Percentiles rank a stretch among this genome's conserved stretches.
Conservation (phyloP, 2,329 filamentous ascomycete species). For the Zasmidium cellare region DNA sequence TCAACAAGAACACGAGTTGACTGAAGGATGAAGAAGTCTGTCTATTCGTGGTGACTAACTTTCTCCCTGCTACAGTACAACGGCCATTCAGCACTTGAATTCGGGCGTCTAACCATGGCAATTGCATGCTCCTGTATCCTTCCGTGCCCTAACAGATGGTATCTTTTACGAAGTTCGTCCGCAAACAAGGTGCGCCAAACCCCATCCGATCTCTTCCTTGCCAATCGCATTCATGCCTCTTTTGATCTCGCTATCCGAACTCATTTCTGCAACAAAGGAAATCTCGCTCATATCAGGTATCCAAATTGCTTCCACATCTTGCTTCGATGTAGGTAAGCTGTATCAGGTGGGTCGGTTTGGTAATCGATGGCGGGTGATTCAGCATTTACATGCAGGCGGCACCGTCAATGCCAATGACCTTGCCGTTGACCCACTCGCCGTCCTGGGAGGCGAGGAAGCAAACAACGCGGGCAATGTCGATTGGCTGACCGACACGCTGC, state of each 20-base stretch:
- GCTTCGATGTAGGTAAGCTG: background rate
- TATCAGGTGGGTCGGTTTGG: background rate
- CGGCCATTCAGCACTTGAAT: constrained; percentile 12
- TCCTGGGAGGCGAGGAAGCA: constrained; percentile 61
- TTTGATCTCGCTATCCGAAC: background rate
- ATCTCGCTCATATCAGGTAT: constrained; percentile 1
- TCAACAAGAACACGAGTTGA: background rate
- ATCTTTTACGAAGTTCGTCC: background rate
- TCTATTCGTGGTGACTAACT: background rate
- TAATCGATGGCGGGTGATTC: background rate
- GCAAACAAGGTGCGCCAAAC: background rate
- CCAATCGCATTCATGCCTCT: background rate
- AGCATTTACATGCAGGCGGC: constrained; percentile 40
- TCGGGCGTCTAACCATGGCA: constrained; percentile 4
- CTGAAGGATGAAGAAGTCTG: background rate
- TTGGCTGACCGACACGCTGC: constrained; percentile 65
- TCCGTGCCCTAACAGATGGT: background rate
- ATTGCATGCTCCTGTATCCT: background rate
- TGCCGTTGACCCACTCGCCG: constrained; percentile 58
- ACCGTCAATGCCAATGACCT: constrained; percentile 52
- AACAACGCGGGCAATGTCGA: constrained; percentile 67
- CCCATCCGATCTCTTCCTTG: background rate
- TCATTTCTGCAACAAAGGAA: background rate
- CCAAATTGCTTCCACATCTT: background rate
- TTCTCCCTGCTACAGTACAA: constrained; percentile 2